Evolutionary conservation across 768 basidiomycete genomes (phyloP), one percentile per base, ranked within the genome.

Genomic region (Asterophora parasitica): DNA sequence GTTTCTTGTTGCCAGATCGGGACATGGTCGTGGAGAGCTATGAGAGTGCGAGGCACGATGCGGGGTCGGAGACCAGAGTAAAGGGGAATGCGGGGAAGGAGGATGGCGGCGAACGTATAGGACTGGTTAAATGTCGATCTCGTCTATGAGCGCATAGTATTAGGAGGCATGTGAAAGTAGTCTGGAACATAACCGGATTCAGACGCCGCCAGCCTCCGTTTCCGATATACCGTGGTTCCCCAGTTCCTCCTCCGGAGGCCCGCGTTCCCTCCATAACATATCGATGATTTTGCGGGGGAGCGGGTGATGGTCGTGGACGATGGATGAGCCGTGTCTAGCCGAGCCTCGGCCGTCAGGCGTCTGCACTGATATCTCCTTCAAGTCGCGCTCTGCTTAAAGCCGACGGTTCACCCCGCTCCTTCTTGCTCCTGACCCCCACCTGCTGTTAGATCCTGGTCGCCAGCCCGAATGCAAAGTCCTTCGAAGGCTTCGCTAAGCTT

Each of bases 1-100:
- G 83, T 60, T 85, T 88, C 72, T 83, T 87, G 64, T 77, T 79
- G 32, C 68, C 62, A 50, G 70, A 72, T 56, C 77, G 69, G 51
- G 82, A 74, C 81, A 82, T 83, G 50, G 51, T 35, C 47, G 36
- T 47, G 52, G 23, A 19, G 23, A 13, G 23, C 4, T 42, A 13
- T 15, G 15, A 1, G 19, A 13, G 17, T 26, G 42, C 32, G 17
- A 23, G n/a, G 38, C 30, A 32, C 17, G 46, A 23, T 17, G 19
- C 26, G 42, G 26, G 46, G 39, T 16, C 26, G 44, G 26, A 46
- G 39, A 40, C 49, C 50, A 54, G 52, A 48, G 43, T 45, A 50
- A 45, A 50, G 41, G 45, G 46, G 36, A 48, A 42, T 30, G 15
- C 35, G 31, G 48, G 13, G 46, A 39, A 16, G 28, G 26, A 48